Evolutionary conservation across 805 yeast species (phyloP).

Genomic region (Priceomyces fermenticarens): DNA sequence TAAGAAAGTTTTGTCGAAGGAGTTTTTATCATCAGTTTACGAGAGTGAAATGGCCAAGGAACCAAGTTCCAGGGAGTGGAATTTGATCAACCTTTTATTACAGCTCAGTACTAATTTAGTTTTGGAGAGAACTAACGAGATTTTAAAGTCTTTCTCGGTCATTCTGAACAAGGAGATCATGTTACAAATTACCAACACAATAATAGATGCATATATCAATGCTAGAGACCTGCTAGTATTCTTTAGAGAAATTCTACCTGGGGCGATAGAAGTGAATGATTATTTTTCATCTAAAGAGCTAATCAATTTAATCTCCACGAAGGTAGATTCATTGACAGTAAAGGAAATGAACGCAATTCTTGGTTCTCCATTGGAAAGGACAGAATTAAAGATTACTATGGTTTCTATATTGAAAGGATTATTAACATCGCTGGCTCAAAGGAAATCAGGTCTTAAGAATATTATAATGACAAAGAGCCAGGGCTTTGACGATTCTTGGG

Average conservation of each 20-base stretch:
- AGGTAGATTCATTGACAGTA: conserved; percentile 44
- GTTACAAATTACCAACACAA: conserved; percentile 19
- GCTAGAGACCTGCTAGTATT: conserved; percentile 59
- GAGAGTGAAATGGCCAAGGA: conserved; percentile 19
- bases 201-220: conserved; percentile 47
- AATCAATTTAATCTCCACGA: conserved; percentile 34
- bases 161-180: conserved; percentile 2
- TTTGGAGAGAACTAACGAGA: conserved; percentile 35
- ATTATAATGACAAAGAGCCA: conserved; percentile 7
- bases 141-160: conserved; percentile 17
- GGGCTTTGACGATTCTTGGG: conserved; percentile 35
- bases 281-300: conserved; percentile 28
- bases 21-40: conserved; percentile 45
- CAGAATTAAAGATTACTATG: background rate
- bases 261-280: conserved; percentile 14
- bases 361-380: conserved; percentile 3
- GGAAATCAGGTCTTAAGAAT: conserved; percentile 12
- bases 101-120: conserved; percentile 59
- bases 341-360: conserved; percentile 30
- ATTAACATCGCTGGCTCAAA: conserved; percentile 22
- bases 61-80: conserved; percentile 34
- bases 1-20: conserved; percentile 52
- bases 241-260: conserved; percentile 42
- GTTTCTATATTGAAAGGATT: conserved; percentile 39
- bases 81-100: conserved; percentile 45